Conservation (phyloP, 2,329 filamentous ascomycete genomes). For the Xylariaceae sp. region DNA sequence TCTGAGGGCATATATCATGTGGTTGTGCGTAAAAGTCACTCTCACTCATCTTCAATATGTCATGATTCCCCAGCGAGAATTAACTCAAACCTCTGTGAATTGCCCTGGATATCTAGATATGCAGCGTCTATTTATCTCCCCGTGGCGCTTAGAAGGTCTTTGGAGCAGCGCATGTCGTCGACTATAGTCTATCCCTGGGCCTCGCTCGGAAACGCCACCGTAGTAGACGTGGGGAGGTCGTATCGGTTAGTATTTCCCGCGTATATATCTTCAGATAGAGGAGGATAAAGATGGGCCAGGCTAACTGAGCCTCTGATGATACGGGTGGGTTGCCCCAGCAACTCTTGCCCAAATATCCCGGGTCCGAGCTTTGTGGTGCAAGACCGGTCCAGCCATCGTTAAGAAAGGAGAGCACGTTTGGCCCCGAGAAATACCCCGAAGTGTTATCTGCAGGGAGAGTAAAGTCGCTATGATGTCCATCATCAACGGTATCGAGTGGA, state of each 20-base stretch:
- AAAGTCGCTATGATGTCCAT: slow-evolving; percentile 31
- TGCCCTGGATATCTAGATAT: slow-evolving; percentile 28
- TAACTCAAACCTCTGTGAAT: slow-evolving; percentile 13
- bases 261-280: neutral
- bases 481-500: slow-evolving; percentile 35
- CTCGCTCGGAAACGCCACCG: slow-evolving; percentile 14
- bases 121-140: slow-evolving; percentile 32
- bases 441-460: slow-evolving; percentile 14
- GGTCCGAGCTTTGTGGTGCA: slow-evolving; percentile 34
- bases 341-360: slow-evolving; percentile 30
- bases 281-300: neutral
- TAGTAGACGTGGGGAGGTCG: slow-evolving; percentile 19
- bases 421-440: neutral
- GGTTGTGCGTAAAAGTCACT: slow-evolving; percentile 27
- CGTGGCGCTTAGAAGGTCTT: slow-evolving; percentile 22
- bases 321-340: slow-evolving; percentile 31
- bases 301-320: neutral
- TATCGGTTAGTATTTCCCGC: slow-evolving; percentile 9
- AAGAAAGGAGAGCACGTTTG: neutral
- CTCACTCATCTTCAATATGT: neutral
- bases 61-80: neutral
- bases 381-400: slow-evolving; percentile 25
- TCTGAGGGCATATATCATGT: slow-evolving; percentile 32
- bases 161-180: slow-evolving; percentile 16
- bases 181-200: slow-evolving; percentile 16